A percentile compares a stretch with the other conserved stretches of the same genome.
These are phyloP conservation scores for Cladophialophora carrionii DNA, from an alignment of 2,329 filamentous ascomycete species.

Conservation along the genomic window DNA sequence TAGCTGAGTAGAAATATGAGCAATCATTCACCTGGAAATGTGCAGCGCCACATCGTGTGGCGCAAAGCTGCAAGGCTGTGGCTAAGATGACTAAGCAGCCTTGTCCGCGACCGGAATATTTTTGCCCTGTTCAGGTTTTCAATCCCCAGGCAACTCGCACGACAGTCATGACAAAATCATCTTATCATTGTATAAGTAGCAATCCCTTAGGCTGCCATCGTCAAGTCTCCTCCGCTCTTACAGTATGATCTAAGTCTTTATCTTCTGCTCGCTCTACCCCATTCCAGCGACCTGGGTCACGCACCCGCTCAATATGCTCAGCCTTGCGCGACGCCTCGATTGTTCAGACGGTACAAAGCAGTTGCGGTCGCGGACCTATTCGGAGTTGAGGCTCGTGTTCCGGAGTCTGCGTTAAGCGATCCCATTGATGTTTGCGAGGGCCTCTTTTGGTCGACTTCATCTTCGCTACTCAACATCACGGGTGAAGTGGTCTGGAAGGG, in stretches of 20 bases:
- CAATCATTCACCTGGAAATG: not conserved
- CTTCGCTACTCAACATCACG: not conserved
- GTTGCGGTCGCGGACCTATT: not conserved
- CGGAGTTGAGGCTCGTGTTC: not conserved
- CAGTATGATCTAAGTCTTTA: not conserved
- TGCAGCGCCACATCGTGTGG: no score
- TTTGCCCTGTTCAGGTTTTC: not conserved
- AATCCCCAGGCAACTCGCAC: not conserved
- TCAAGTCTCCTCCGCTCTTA: not conserved
- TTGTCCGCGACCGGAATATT: not conserved
- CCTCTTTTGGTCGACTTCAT: not conserved
- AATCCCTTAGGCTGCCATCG: not conserved
- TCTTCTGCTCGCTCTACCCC: not conserved
- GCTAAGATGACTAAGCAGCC: not conserved
- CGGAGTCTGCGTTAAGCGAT: conserved; percentile 10
- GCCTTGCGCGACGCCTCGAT: conserved; percentile 2
- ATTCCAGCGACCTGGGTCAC: not conserved
- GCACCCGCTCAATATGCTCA: conserved; percentile 25
- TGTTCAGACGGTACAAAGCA: not conserved
- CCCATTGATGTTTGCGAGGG: not conserved
- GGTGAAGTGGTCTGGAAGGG: no score
- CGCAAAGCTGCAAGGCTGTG: not conserved
- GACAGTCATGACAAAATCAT: not conserved
- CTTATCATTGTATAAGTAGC: not conserved
- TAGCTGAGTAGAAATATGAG: not conserved